phyloP scores from a whole-genome alignment of 2,329 filamentous ascomycete genomes.

The Metarhizium anisopliae region DNA sequence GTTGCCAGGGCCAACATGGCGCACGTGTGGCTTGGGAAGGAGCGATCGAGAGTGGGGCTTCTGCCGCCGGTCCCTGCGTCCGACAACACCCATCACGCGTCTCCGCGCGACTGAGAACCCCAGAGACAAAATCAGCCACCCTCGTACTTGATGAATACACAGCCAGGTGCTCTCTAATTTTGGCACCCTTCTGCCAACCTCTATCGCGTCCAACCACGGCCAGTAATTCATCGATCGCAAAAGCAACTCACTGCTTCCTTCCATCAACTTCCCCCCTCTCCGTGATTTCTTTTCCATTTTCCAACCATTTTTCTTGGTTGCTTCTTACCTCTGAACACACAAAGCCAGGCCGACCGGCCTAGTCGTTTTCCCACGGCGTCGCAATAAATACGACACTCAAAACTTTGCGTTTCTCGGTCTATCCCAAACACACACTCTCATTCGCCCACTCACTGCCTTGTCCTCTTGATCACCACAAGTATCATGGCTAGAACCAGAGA shows the following conservation, averaged over 20 bases:
- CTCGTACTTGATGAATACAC: too few relatives aligned
- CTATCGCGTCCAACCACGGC: background rate
- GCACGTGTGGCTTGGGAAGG: background rate
- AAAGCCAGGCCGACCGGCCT: background rate
- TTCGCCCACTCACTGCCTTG: background rate
- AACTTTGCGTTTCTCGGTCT: background rate
- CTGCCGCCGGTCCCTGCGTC: too few relatives aligned
- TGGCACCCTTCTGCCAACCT: too few relatives aligned
- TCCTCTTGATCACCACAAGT: background rate
- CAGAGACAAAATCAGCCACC: too few relatives aligned
- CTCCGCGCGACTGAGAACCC: too few relatives aligned
- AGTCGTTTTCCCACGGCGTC: background rate
- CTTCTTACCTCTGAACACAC: background rate
- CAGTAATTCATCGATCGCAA: background rate
- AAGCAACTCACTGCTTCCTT: background rate
- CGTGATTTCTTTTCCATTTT: background rate
- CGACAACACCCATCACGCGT: too few relatives aligned
- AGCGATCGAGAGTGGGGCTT: background rate
- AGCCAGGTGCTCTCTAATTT: too few relatives aligned
- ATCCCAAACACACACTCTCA: background rate
- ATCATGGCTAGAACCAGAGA: constrained; percentile 25
- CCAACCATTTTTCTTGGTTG: background rate
- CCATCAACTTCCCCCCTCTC: background rate
- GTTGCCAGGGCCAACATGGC: constrained; percentile 24
- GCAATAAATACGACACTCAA: background rate